These are phyloP conservation scores for Neobulgaria alba DNA, from an alignment of 2,329 filamentous ascomycete genomes.

Conservation along the genomic window DNA sequence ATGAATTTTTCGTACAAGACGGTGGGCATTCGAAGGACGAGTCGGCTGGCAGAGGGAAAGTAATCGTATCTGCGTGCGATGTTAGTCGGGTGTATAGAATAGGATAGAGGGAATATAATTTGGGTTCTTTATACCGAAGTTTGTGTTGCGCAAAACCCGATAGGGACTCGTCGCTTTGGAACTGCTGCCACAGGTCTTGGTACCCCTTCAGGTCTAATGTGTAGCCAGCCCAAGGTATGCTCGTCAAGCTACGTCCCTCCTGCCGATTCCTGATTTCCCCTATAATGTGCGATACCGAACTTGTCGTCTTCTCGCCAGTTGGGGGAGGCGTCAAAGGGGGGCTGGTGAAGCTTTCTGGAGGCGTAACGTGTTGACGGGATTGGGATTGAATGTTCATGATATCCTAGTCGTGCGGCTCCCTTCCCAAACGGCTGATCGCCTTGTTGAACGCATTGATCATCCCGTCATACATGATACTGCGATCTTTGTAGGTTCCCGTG, in stretches of 20 bases:
- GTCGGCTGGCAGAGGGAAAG: slow-evolving; percentile 9
- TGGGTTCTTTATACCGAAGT: slow-evolving; percentile 10
- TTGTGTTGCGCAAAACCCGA: slow-evolving; percentile 11
- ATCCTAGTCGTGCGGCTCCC: too few relatives aligned
- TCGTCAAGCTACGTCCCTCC: slow-evolving; percentile 6
- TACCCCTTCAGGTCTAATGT: slow-evolving; percentile 7
- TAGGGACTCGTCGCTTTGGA: slow-evolving; percentile 8
- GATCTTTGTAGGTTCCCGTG: too few relatives aligned
- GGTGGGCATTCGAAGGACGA: slow-evolving; percentile 18
- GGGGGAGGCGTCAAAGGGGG: slow-evolving; percentile 11
- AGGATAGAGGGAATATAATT: slow-evolving; percentile 6
- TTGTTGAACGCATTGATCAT: too few relatives aligned
- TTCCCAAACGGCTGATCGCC: too few relatives aligned
- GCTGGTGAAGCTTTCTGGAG: slow-evolving; percentile 11
- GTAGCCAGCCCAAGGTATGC: slow-evolving; percentile 9
- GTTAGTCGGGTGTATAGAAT: too few relatives aligned
- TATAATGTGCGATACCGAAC: slow-evolving; percentile 10
- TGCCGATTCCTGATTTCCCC: slow-evolving; percentile 8
- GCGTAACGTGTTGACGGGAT: slow-evolving; percentile 11
- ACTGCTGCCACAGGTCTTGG: slow-evolving; percentile 8
- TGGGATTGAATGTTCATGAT: slow-evolving; percentile 12
- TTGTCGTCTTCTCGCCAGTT: slow-evolving; percentile 8
- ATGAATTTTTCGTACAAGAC: slow-evolving; percentile 14
- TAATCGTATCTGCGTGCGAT: slow-evolving; percentile 17
- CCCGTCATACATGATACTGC: too few relatives aligned